These are phyloP conservation scores for Drechslerella coelobrocha DNA, from an alignment of 2,329 filamentous ascomycete species.

Conservation along the genomic window DNA sequence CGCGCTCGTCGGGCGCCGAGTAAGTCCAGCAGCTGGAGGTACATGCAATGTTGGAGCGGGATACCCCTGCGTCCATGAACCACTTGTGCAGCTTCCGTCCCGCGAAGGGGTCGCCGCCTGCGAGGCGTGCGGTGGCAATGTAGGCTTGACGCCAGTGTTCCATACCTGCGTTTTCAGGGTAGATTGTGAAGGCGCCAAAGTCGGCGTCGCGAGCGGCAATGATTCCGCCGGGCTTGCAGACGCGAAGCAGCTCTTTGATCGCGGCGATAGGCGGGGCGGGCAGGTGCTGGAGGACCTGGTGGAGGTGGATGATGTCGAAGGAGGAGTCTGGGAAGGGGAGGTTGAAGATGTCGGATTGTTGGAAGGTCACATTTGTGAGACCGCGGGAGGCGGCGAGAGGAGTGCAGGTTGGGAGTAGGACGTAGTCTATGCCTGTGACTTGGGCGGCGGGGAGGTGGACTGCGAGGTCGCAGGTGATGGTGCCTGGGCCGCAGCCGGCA, in stretches of 20 bases:
- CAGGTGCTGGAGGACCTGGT: constrained; percentile 36
- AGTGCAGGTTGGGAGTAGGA: constrained; percentile 10
- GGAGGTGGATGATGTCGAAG: constrained; percentile 33
- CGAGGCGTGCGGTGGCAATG: constrained; percentile 11
- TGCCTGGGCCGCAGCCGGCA: constrained; percentile 40
- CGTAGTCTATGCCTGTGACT: constrained; percentile 31
- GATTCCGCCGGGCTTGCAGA: constrained; percentile 27
- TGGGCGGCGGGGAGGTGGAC: constrained; percentile 21
- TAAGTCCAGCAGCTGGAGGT: constrained; percentile 33
- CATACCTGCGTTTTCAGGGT: constrained; percentile 5
- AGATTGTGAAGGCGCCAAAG: constrained; percentile 22
- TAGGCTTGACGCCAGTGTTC: constrained; percentile 14
- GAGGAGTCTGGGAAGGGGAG: constrained; percentile 18
- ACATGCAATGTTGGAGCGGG: constrained; percentile 17
- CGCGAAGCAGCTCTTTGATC: constrained; percentile 28
- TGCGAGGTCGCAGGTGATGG: constrained; percentile 41
- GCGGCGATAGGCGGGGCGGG: constrained; percentile 14
- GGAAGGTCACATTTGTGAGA: constrained; percentile 23
- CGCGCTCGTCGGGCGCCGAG: constrained; percentile 10
- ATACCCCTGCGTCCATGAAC: constrained; percentile 27
- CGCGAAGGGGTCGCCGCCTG: constrained; percentile 10
- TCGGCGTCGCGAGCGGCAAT: constrained; percentile 25
- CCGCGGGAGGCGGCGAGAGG: constrained; percentile 15
- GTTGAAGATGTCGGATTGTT: constrained; percentile 19
- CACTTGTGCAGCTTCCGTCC: constrained; percentile 30